A percentile compares a stretch with the other conserved stretches of the same genome.
phyloP scores from a whole-genome alignment of 192 early-diverging fungal species.

The Gamsiella multidivaricata region DNA sequence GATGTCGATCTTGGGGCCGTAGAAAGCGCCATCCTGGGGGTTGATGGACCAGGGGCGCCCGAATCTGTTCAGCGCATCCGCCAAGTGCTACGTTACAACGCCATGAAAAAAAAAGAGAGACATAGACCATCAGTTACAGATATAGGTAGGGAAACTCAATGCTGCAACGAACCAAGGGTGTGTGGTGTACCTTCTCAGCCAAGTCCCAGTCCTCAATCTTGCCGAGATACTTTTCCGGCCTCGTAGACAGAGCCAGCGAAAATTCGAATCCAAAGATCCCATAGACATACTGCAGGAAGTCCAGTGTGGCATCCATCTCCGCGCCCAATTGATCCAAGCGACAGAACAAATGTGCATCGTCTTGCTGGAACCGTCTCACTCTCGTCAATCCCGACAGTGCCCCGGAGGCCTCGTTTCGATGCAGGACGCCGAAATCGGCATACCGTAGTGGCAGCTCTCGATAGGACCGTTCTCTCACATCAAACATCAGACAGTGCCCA shows the following conservation, averaged over 20 bases:
- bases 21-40: slow-evolving; percentile 97
- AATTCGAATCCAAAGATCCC: slow-evolving; percentile 97
- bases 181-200: slow-evolving; percentile 76
- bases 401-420: slow-evolving; percentile 93
- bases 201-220: slow-evolving; percentile 90
- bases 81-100: slow-evolving; percentile 65
- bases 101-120: too few species aligned
- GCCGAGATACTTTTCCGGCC: slow-evolving; percentile 96
- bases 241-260: slow-evolving; percentile 89
- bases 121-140: background rate
- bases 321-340: slow-evolving; percentile 80
- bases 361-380: slow-evolving; percentile 98
- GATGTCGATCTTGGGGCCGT: slow-evolving; percentile 99
- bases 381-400: slow-evolving; percentile 94
- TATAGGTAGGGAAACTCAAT: background rate
- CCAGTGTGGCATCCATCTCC: slow-evolving; percentile 89
- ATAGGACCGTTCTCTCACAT: slow-evolving; percentile 90
- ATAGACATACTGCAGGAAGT: slow-evolving; percentile 92
- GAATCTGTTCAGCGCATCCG: slow-evolving; percentile 80
- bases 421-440: slow-evolving; percentile 98
- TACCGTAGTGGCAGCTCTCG: slow-evolving; percentile 96
- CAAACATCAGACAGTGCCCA: slow-evolving; percentile 97
- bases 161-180: too few species aligned
- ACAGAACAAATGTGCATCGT: slow-evolving; percentile 99
- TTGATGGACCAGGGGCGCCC: slow-evolving; percentile 87